Percentiles rank a stretch among this genome's conserved stretches.
Conservation (phyloP, 208 protist genomes). For the Crithidia bombi region DNA sequence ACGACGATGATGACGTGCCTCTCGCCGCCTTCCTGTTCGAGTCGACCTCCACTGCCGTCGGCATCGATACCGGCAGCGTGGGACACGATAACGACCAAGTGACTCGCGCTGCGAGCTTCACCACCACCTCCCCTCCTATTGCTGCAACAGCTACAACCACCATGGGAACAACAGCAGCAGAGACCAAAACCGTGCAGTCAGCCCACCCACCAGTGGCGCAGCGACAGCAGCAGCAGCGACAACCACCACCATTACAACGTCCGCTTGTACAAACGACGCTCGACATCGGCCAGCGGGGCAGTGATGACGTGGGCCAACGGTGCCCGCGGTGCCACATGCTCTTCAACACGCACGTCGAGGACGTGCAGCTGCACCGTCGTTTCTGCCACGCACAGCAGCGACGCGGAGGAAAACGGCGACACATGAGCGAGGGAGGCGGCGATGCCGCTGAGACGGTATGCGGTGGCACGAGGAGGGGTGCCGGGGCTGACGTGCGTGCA, state of each 20-base stretch:
- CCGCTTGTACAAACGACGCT: slow-evolving; percentile 64
- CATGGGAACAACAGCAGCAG: no score
- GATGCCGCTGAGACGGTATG: background rate
- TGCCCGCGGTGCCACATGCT: slow-evolving; percentile 73
- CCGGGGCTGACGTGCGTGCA: background rate
- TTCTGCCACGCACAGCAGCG: slow-evolving; percentile 33
- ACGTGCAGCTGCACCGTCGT: slow-evolving; percentile 55
- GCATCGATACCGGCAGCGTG: no score
- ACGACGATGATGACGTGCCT: slow-evolving; percentile 4
- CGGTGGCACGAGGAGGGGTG: no score
- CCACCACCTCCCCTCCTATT: no score
- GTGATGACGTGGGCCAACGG: slow-evolving; percentile 22
- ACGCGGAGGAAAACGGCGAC: no score
- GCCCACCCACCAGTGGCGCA: no score
- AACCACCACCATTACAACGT: background rate
- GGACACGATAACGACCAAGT: no score
- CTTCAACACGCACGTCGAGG: slow-evolving; percentile 50
- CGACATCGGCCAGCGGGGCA: slow-evolving; percentile 71
- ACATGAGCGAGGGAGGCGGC: background rate
- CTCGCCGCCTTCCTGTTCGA: slow-evolving; percentile 5
- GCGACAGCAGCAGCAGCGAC: background rate
- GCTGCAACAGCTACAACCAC: no score
- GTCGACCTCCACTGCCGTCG: background rate
- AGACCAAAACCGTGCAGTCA: no score
- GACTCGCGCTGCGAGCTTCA: no score